Base-by-base conservation (phyloP, 495 filamentous ascomycete species). In the Tuber umbilicatum region DNA sequence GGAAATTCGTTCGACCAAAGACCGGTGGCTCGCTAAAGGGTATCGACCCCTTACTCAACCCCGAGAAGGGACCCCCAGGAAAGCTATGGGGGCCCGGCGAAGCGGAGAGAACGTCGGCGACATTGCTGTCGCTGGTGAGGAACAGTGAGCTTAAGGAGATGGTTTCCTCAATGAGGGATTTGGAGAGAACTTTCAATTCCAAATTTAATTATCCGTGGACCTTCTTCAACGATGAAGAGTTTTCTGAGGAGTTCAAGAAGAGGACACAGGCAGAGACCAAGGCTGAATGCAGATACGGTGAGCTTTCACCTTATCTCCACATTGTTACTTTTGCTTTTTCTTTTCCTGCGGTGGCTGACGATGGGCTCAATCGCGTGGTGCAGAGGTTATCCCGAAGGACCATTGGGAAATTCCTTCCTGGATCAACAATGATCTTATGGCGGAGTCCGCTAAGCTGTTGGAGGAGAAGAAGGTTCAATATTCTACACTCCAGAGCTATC, bases 161-260 rank as follows among this genome's bases (percentile, higher is more conserved):
- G 87, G 83, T 99, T 39, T 88, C 90, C 79, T 90, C 92, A 9
- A 99, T 99, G 91, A 84, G 84, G 64, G 94, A 98, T 82, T 86
- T 98, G 71, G 96, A 99, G 84, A 85, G 92, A 75, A 97, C 94
- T 12, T 99, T 93, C 92, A 99, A 99, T 83, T 87, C 89, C 85
- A 99, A 98, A 82, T 99, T 98, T 87, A 98, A 99, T 85, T 99
- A 98, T 84, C 96, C 96, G 23, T 99, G 95, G 91, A 97, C 93
- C 69, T 98, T 99, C 84, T 94, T 99, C 86, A 99, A 99, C 85
- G 95, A 99, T 81, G 90, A 90, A 41, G 91, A 91, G 21, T 99
- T 99, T 83, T 88, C 91, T 21, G 90, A 92, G 47, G 94, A 98
- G 81, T 99, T 99, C 86, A 98, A 97, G 85, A 85, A 85, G 79